These are phyloP conservation scores for Prunus kanzakura DNA, from an alignment of 306 rosid species.

Conservation along the genomic window DNA sequence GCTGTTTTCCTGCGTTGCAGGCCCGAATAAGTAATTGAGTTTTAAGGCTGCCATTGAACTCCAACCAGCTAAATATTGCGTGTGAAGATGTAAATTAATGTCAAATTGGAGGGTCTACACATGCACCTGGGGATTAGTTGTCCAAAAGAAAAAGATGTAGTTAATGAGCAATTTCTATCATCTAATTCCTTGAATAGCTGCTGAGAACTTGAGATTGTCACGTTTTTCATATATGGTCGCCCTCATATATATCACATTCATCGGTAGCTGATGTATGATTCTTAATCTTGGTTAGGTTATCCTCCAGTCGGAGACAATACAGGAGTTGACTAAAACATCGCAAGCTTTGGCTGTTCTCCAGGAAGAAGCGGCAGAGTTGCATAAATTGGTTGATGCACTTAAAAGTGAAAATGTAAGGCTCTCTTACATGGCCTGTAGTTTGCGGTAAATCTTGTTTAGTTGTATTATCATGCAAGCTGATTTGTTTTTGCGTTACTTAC, in stretches of 20 bases:
- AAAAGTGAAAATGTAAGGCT: constrained; percentile 62
- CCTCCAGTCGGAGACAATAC: constrained; percentile 95
- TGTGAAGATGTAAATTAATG: background rate
- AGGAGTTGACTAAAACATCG: constrained; percentile 87
- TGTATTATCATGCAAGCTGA: background rate
- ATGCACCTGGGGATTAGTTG: background rate
- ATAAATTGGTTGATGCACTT: constrained; percentile 48
- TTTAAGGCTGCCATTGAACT: background rate
- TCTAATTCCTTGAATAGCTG: background rate
- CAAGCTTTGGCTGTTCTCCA: constrained; percentile 65
- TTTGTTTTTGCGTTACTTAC: constrained; percentile 7
- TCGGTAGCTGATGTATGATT: background rate
- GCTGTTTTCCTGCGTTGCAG: background rate
- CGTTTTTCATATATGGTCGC: background rate
- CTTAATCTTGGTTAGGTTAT: constrained; percentile 53
- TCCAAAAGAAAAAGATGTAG: background rate
- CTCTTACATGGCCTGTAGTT: background rate
- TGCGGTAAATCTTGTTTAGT: background rate
- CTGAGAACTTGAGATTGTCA: background rate
- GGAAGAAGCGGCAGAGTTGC: constrained; percentile 66
- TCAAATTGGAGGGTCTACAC: background rate
- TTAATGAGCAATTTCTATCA: background rate
- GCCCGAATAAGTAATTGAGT: background rate
- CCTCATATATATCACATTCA: background rate
- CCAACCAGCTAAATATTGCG: background rate